Conservation (phyloP, 2,329 filamentous ascomycete species). For the Ascochyta lentis region DNA sequence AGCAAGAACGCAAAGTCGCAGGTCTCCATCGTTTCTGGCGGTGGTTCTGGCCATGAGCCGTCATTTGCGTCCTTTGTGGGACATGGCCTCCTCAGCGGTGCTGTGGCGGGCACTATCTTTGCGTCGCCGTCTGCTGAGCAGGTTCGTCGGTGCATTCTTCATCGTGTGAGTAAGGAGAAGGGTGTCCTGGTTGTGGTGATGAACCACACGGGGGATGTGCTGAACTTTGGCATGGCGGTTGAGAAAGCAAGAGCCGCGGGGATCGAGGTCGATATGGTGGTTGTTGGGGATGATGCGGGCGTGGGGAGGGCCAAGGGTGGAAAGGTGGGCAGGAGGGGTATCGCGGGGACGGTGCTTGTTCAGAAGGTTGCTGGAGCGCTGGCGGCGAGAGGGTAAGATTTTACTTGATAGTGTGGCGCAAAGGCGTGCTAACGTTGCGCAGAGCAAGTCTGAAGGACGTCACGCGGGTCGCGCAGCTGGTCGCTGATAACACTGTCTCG, state of each 20-base stretch:
- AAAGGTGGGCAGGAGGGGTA: slow-evolving; percentile 90
- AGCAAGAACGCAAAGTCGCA: slow-evolving; percentile 50
- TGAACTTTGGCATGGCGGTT: slow-evolving; percentile 93
- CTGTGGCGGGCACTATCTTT: slow-evolving; percentile 87
- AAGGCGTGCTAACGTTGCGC: slow-evolving; percentile 13
- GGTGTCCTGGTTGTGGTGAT: slow-evolving; percentile 91
- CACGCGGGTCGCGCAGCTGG: slow-evolving; percentile 71
- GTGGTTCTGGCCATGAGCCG: slow-evolving; percentile 89
- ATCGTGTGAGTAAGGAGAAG: slow-evolving; percentile 71
- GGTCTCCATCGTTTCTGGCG: slow-evolving; percentile 85
- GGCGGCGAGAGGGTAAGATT: slow-evolving; percentile 69
- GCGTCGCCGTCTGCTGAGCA: slow-evolving; percentile 83
- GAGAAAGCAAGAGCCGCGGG: slow-evolving; percentile 88
- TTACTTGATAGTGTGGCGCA: not conserved
- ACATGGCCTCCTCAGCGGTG: slow-evolving; percentile 77
- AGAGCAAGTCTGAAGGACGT: slow-evolving; percentile 70
- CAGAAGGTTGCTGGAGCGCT: slow-evolving; percentile 87
- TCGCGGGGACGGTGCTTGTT: slow-evolving; percentile 90
- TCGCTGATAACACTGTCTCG: slow-evolving; percentile 78
- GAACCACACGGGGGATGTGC: slow-evolving; percentile 81
- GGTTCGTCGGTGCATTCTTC: slow-evolving; percentile 76
- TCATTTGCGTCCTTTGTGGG: slow-evolving; percentile 88
- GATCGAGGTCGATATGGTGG: slow-evolving; percentile 82
- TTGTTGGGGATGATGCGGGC: slow-evolving; percentile 90
- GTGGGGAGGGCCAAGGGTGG: slow-evolving; percentile 81